Evolutionary conservation across 352 stramenopile genomes (phyloP), one percentile per base, ranked within the genome.

Genomic region (Blastocystis sp.): DNA sequence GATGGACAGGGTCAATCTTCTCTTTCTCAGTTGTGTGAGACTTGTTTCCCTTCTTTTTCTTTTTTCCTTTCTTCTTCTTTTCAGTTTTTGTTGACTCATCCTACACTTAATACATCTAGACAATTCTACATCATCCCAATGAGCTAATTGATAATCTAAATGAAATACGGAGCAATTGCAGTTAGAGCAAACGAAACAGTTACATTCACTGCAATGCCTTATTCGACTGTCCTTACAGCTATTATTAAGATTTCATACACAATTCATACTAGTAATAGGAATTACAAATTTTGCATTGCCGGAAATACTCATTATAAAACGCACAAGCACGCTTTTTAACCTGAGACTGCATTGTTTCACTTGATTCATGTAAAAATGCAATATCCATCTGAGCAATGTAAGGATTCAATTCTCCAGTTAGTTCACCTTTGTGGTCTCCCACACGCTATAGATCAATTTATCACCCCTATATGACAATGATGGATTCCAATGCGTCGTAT

Each of bases 281-380:
- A 32, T 96, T 91, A 90, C 96, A 98, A 49, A 98, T 96, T 32
- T 95, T 95, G 89, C 95, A 98, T 49, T 93, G 96, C 35, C 98
- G 94, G 91, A 98, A 98, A 88, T 98, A 95, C 73, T 96, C 92
- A 86, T 98, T 96, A 93, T 95, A 98, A 75, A 98, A 97, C n/a
- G 94, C 92, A 58, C 93, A 93, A 6, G 95, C 95, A 19, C 95
- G 93, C 90, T 98, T 98, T 5, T 93, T 93, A 5, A 98, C 93
- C 0, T 93, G 95, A n/a, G 91, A 29, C 69, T 58, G 69, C 43
- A 46, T 14, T 93, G 63, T 93, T 96, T 89, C 96, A 96, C 90
- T 21, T 9, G 56, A 4, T 29, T 80, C 69, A 24, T 80, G 49
- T 89, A 96, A 95, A 88, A 95, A 95, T 66, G 93, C 91, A 42